These are phyloP conservation scores for Solanum arcanum DNA, from an alignment of 257 asterid species.

Conservation along the genomic window DNA sequence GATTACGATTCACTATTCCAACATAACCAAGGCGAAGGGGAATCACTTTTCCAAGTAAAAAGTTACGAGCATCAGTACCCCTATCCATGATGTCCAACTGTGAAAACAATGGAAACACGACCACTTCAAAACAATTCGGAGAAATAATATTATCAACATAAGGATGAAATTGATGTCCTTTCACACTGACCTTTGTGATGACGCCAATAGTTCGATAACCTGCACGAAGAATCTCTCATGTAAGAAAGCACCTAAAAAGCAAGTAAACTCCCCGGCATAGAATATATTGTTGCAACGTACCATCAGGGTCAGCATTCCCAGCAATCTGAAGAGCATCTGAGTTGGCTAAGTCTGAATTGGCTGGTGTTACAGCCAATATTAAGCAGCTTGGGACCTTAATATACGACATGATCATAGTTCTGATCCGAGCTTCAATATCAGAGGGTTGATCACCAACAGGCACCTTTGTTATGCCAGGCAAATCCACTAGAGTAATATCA, in stretches of 20 bases:
- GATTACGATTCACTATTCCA: conserved; percentile 97
- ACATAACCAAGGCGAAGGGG: conserved; percentile 96
- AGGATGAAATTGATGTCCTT: background rate
- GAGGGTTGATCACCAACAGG: conserved; percentile 98
- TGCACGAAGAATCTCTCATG: conserved; percentile 25
- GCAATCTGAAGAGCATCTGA: conserved; percentile 99
- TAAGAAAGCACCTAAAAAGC: background rate
- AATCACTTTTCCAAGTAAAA: conserved; percentile 89
- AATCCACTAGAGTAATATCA: conserved; percentile 89
- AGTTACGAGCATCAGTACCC: conserved; percentile 91
- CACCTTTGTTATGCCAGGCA: conserved; percentile 91
- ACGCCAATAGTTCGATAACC: conserved; percentile 94
- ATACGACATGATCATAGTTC: conserved; percentile 87
- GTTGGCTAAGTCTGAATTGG: conserved; percentile 89
- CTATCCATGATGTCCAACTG: conserved; percentile 99
- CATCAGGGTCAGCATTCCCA: conserved; percentile 91
- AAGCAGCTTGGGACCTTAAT: conserved; percentile 63
- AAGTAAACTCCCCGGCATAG: background rate
- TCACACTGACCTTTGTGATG: conserved; percentile 60
- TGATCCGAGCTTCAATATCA: conserved; percentile 88
- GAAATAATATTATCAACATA: background rate
- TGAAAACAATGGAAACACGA: conserved; percentile 12
- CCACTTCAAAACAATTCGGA: background rate
- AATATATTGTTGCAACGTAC: conserved; percentile 17
- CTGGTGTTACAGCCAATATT: conserved; percentile 93